These are phyloP conservation scores for Halophytophthora batemanensis DNA, from an alignment of 352 stramenopile species.

Conservation along the genomic window DNA sequence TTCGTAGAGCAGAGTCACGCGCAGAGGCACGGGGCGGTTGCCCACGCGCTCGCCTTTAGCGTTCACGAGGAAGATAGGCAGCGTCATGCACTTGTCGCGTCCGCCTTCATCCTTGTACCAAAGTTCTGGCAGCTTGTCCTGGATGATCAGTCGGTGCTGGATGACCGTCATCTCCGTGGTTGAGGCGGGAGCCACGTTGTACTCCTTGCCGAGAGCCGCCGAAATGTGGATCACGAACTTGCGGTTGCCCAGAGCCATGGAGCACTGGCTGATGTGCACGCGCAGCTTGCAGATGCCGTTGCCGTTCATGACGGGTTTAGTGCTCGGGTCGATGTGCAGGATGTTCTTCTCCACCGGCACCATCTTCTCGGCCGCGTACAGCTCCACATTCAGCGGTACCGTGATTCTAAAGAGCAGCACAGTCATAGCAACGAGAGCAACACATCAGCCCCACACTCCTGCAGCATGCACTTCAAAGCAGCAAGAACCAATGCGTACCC, in stretches of 20 bases:
- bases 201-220: slow-evolving; percentile 53
- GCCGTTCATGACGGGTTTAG: slow-evolving; percentile 77
- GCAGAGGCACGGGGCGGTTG: slow-evolving; percentile 69
- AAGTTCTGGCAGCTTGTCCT: slow-evolving; percentile 78
- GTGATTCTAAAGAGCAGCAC: slow-evolving; percentile 40
- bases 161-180: slow-evolving; percentile 84
- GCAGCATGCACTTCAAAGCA: slow-evolving; percentile 1
- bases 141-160: slow-evolving; percentile 79
- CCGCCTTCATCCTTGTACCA: slow-evolving; percentile 88
- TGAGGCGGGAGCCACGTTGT: slow-evolving; percentile 59
- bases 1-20: slow-evolving; percentile 84
- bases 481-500: slow-evolving; percentile 47
- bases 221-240: slow-evolving; percentile 85
- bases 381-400: slow-evolving; percentile 78
- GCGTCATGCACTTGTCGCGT: slow-evolving; percentile 82
- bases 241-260: slow-evolving; percentile 82
- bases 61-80: slow-evolving; percentile 77
- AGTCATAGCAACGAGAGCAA: not conserved
- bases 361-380: slow-evolving; percentile 84
- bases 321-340: slow-evolving; percentile 73
- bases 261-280: slow-evolving; percentile 79
- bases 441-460: not conserved
- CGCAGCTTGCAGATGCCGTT: slow-evolving; percentile 83
- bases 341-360: slow-evolving; percentile 76
- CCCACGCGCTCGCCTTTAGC: slow-evolving; percentile 76